Base-by-base conservation (phyloP, 2,329 filamentous ascomycete genomes). In the Nothomitra cinnamomea region DNA sequence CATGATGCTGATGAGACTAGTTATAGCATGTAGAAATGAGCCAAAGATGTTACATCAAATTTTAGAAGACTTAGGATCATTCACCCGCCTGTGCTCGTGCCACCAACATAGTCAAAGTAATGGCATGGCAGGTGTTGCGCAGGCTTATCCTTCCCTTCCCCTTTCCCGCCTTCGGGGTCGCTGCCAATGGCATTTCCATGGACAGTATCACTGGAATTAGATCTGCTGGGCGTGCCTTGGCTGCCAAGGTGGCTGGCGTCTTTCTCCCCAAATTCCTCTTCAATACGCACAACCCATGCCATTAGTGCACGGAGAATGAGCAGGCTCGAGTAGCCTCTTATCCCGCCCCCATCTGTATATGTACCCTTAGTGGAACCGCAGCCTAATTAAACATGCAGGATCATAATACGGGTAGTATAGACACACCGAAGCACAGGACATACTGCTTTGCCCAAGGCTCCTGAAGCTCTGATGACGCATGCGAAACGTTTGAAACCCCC, bases 1-100 rank as follows among this genome's bases (percentile, higher is more conserved):
- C 64, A 74, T 72, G 1, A 71, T 72, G 1, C 25, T 38, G 36
- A 38, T 52, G 21, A 52, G 21, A 17, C 51, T 55, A 24, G 7
- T 15, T 13, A 2, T 51, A 6, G 13, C 17, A 8, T 7, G 17
- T 7, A 54, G 19, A 6, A 38, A 24, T 36, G n/a, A n/a, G n/a
- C n/a, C n/a, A n/a, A n/a, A n/a, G n/a, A n/a, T n/a, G n/a, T n/a
- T n/a, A n/a, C 50, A 38, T 32, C 12, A 45, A 7, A 19, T 6
- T 21, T 15, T 45, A 4, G 41, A 13, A 21, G 13, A 7, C n/a
- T 21, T n/a, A n/a, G n/a, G n/a, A 22, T 8, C 3, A 21, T 22
- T 45, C 6, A 54, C 53, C 53, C 53, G 53, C 53, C 53, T 7
- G 53, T 55, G 28, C 53, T 54, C 25, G 53, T 55, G 24, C 53